These are phyloP conservation scores for Prototheca cutis DNA, from an alignment of 163 green algal species.

Conservation along the genomic window DNA sequence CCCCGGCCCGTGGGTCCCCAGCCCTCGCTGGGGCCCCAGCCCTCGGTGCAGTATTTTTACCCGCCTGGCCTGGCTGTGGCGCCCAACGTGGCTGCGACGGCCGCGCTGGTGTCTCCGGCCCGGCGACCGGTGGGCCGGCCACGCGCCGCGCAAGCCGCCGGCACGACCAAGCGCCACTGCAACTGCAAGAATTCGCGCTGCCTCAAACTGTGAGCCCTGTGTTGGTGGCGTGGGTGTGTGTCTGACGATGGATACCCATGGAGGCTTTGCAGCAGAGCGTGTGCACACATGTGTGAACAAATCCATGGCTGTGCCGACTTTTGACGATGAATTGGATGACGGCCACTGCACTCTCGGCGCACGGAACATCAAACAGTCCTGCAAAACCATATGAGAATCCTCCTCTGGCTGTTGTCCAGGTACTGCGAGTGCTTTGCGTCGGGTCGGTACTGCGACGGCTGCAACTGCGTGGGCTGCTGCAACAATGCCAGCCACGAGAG, in stretches of 20 bases:
- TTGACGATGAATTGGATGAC: too few relatives aligned
- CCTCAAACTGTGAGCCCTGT: constrained; percentile 70
- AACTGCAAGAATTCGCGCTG: constrained; percentile 82
- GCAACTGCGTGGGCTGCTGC: constrained; percentile 93
- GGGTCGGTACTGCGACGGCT: constrained; percentile 85
- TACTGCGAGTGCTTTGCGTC: constrained; percentile 98
- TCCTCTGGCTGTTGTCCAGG: constrained; percentile 8
- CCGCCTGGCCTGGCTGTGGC: too few relatives aligned
- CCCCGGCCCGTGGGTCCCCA: background rate
- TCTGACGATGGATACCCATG: too few relatives aligned
- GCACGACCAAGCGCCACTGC: constrained; percentile 45
- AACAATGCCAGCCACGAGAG: constrained; percentile 85
- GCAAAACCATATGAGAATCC: background rate
- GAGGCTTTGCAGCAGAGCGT: too few relatives aligned
- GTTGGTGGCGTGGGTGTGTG: too few relatives aligned
- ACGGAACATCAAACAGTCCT: too few relatives aligned
- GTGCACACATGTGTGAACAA: too few relatives aligned
- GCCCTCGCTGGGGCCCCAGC: background rate
- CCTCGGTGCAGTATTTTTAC: background rate
- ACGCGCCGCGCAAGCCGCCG: background rate
- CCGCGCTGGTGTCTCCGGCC: background rate
- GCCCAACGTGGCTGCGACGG: background rate
- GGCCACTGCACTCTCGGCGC: too few relatives aligned
- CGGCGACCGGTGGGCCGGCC: background rate
- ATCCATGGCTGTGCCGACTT: too few relatives aligned